Evolutionary conservation across 805 yeast species (phyloP).

Genomic region (Saturnispora galanensis): DNA sequence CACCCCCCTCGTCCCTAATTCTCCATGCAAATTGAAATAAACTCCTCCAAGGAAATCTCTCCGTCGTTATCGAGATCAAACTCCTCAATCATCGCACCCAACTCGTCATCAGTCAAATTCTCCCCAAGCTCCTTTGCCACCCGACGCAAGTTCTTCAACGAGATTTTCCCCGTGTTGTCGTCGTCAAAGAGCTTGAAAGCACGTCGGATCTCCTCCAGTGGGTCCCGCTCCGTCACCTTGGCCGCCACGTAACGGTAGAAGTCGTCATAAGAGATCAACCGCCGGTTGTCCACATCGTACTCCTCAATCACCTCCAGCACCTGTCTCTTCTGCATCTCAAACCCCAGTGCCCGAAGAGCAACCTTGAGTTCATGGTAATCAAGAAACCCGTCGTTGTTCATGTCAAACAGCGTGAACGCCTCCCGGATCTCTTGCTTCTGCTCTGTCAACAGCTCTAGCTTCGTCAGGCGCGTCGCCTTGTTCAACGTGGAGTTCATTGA

Average conservation of each 20-base stretch:
- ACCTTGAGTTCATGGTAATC: slow-evolving; percentile 93
- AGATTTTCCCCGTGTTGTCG: slow-evolving; percentile 78
- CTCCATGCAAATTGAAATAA: slow-evolving; percentile 80
- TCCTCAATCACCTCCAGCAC: slow-evolving; percentile 69
- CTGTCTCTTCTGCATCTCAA: slow-evolving; percentile 68
- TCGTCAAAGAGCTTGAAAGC: slow-evolving; percentile 88
- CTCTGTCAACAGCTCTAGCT: slow-evolving; percentile 66
- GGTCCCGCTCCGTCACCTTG: slow-evolving; percentile 79
- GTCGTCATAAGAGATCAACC: slow-evolving; percentile 67
- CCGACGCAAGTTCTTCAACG: slow-evolving; percentile 69
- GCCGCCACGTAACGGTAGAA: slow-evolving; percentile 75
- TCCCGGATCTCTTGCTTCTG: slow-evolving; percentile 87
- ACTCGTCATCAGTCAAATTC: slow-evolving; percentile 81
- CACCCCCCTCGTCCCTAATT: slow-evolving; percentile 21
- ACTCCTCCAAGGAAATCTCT: slow-evolving; percentile 84
- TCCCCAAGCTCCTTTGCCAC: slow-evolving; percentile 93
- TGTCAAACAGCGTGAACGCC: slow-evolving; percentile 84
- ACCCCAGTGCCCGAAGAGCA: slow-evolving; percentile 89
- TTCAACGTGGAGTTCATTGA: slow-evolving; percentile 9
- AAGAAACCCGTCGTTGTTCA: slow-evolving; percentile 80
- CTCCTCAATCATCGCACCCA: slow-evolving; percentile 95
- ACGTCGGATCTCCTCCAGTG: slow-evolving; percentile 80
- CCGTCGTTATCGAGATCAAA: slow-evolving; percentile 96
- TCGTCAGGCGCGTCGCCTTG: slow-evolving; percentile 31
- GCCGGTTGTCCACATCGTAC: slow-evolving; percentile 68